Conservation (phyloP, 2,329 filamentous ascomycete species). For the Aspergillus candidus region DNA sequence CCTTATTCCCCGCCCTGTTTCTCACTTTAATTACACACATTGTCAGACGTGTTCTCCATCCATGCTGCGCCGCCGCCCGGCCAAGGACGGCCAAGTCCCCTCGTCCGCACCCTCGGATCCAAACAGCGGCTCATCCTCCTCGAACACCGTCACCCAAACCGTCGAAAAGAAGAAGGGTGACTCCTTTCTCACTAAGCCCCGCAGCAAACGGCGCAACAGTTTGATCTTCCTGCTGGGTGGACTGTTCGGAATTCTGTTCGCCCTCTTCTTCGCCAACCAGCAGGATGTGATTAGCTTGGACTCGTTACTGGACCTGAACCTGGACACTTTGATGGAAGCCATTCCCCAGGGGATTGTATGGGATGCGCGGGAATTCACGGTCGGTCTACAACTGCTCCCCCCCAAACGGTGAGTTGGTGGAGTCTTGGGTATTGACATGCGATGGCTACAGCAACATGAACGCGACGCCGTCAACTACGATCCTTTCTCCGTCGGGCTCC, state of each 20-base stretch:
- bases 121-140: constrained; percentile 12
- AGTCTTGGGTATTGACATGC: neutral
- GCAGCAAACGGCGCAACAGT: constrained; percentile 66
- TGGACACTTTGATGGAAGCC: constrained; percentile 81
- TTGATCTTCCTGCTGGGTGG: constrained; percentile 84
- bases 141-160: constrained; percentile 8
- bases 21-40: neutral
- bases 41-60: neutral
- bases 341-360: constrained; percentile 78
- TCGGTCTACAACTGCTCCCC: constrained; percentile 35
- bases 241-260: constrained; percentile 81
- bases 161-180: constrained; percentile 13
- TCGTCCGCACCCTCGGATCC: constrained; percentile 16
- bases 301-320: constrained; percentile 61
- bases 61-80: constrained; percentile 39
- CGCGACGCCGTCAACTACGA: constrained; percentile 86
- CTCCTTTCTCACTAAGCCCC: constrained; percentile 32
- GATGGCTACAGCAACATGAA: constrained; percentile 61
- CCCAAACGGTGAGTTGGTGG: neutral
- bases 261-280: constrained; percentile 81
- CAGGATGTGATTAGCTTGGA: constrained; percentile 88
- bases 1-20: constrained; percentile 2
- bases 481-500: constrained; percentile 83
- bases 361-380: constrained; percentile 79
- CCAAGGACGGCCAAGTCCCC: constrained; percentile 31